phyloP scores from a whole-genome alignment of 169 alveolate genomes.

The Plasmodium ovale region DNA sequence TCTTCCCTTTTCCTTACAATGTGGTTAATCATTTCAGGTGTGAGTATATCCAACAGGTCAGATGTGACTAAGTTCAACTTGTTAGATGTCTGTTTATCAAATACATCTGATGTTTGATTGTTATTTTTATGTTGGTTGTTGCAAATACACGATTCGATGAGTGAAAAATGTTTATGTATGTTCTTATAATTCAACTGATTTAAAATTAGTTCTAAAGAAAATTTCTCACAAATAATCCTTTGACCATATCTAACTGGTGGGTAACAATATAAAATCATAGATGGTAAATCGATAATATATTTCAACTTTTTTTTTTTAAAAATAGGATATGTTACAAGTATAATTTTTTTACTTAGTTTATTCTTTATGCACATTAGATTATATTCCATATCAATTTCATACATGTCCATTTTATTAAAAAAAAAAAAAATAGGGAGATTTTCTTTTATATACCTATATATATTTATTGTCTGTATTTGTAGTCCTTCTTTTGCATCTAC shows the following conservation, averaged over 20 bases:
- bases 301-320: constrained; percentile 51
- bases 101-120: not conserved
- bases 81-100: not conserved
- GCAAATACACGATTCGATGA: constrained; percentile 2
- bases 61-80: no score
- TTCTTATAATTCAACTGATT: not conserved
- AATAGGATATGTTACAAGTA: constrained; percentile 69
- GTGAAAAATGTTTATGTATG: constrained; percentile 26
- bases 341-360: constrained; percentile 36
- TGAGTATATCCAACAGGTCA: not conserved
- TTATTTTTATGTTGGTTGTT: no score
- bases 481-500: constrained; percentile 92
- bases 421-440: constrained; percentile 90
- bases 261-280: constrained; percentile 73
- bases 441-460: constrained; percentile 89
- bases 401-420: constrained; percentile 91
- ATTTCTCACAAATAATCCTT: constrained; percentile 11
- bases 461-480: constrained; percentile 89
- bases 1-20: constrained; percentile 66
- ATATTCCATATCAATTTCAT: constrained; percentile 73
- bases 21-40: constrained; percentile 15
- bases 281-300: constrained; percentile 63
- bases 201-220: constrained; percentile 7
- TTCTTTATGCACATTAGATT: constrained; percentile 38
- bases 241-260: constrained; percentile 61